phyloP scores from a whole-genome alignment of 2,329 filamentous ascomycete species.

The Aspergillus sp. region DNA sequence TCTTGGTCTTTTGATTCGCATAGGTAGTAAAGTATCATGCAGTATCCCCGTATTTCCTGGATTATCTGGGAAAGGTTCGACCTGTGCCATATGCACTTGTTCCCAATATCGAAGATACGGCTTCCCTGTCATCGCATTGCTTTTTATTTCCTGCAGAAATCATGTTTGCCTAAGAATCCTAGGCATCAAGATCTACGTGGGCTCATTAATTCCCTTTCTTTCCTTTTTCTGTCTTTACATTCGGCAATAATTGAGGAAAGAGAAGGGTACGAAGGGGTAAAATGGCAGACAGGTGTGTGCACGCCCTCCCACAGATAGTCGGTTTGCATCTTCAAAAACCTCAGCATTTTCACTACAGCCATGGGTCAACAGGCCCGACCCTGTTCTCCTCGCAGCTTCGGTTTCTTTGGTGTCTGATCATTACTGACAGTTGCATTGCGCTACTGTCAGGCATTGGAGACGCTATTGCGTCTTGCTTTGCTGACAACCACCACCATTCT shows the following conservation, averaged over 20 bases:
- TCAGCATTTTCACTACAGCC: constrained; percentile 10
- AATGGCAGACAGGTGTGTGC: background rate
- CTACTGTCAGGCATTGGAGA: constrained; percentile 24
- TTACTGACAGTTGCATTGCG: constrained; percentile 24
- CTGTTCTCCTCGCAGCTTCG: constrained; percentile 10
- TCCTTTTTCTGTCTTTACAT: background rate
- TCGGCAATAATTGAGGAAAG: background rate
- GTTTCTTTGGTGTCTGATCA: constrained; percentile 20
- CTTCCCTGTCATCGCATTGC: constrained; percentile 2
- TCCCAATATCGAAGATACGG: constrained; percentile 2
- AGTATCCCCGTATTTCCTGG: background rate
- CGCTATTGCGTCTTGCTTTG: constrained; percentile 19
- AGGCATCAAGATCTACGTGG: background rate
- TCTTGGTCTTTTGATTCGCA: background rate
- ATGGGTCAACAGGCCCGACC: constrained; percentile 13
- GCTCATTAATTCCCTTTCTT: background rate
- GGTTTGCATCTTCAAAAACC: constrained; percentile 2
- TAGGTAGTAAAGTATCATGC: background rate
- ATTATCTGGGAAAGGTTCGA: background rate
- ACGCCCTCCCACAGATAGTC: background rate
- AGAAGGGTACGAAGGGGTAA: background rate
- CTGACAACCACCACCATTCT: constrained; percentile 14
- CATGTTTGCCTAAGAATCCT: constrained; percentile 4
- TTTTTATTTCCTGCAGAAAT: constrained; percentile 13
- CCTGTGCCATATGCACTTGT: background rate